Evolutionary conservation across 805 yeast species (phyloP), one percentile per base, ranked within the genome.

Genomic region (Kodamaea hsintzibuensis): DNA sequence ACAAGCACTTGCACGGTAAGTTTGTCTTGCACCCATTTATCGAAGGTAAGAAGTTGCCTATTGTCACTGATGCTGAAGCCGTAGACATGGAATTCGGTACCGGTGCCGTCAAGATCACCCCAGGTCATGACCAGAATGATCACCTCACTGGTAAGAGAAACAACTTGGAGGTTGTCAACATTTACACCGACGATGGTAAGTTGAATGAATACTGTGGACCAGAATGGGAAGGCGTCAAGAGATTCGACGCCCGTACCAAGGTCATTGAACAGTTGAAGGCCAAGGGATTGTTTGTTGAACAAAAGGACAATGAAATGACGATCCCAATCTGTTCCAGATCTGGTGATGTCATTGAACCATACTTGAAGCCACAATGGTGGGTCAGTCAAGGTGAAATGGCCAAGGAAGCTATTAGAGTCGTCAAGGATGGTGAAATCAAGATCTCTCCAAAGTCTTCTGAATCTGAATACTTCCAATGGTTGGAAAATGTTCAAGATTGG

Each of bases 71-170:
- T 70, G 69, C 85, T 40, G 96, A 90, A 73, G 95, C 98, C 42
- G 99, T 95, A 60, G 99, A 95, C 73, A 95, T 95, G 98, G 96
- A 89, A 72, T 95, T 95, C 63, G 99, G 99, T 82, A 95, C 99
- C 58, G 99, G 99, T 86, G 99, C 99, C 48, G 99, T 95, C 58
- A 95, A 95, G 77, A 95, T 95, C 70, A 95, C 99, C 12, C 99
- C 99, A 56, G 98, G 97, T 44, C 99, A 95, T 74, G 99, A 95
- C 76, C 88, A 85, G 65, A 95, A 95, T 81, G 99, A 95, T 90
- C 91, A 90, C 82, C 82, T 79, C 68, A 91, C 97, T 52, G 99
- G 99, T 78, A 92, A 89, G 78, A 91, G 99, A 78, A 89, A 91
- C 72, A 78, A 83, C 66, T 81, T 95, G 65, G 97, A 91, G 70